phyloP scores from a whole-genome alignment of 1,284 basidiomycete species.

The Thecaphora frezii region DNA sequence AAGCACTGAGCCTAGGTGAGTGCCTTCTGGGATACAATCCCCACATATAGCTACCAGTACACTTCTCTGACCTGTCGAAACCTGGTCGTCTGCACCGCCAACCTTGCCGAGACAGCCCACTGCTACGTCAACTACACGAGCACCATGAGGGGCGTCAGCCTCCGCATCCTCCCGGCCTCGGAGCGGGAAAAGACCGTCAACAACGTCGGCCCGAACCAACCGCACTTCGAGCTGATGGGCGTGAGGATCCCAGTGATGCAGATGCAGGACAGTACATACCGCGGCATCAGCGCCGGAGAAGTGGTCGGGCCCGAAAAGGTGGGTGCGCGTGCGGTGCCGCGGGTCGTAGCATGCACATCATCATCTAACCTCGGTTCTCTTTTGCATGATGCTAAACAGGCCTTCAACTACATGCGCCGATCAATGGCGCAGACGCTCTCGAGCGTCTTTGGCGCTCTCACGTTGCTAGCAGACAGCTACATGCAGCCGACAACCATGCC shows the following conservation, averaged over 20 bases:
- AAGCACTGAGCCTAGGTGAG: constrained; percentile 83
- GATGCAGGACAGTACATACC: constrained; percentile 71
- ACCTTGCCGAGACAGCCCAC: constrained; percentile 68
- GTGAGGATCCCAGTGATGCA: constrained; percentile 83
- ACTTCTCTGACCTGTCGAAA: not conserved
- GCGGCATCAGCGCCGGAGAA: constrained; percentile 74
- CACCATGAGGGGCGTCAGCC: constrained; percentile 29
- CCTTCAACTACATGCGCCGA: constrained; percentile 50
- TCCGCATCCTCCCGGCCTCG: constrained; percentile 19
- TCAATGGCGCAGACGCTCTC: constrained; percentile 53
- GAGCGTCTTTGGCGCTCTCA: constrained; percentile 50
- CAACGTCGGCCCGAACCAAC: constrained; percentile 74
- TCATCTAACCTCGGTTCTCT: not conserved
- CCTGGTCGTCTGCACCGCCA: too few species aligned
- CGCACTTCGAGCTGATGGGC: constrained; percentile 87
- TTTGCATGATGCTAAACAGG: constrained; percentile 3
- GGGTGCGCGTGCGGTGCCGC: too few species aligned
- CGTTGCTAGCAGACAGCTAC: constrained; percentile 51
- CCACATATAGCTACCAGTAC: too few species aligned
- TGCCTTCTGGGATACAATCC: not conserved
- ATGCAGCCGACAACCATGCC: constrained; percentile 14
- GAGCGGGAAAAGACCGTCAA: constrained; percentile 56
- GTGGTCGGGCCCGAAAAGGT: constrained; percentile 71
- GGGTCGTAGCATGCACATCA: too few species aligned
- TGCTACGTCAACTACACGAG: constrained; percentile 89